Evolutionary conservation across 768 basidiomycete species (phyloP), one percentile per base, ranked within the genome.

Genomic region (Roridomyces roridus): DNA sequence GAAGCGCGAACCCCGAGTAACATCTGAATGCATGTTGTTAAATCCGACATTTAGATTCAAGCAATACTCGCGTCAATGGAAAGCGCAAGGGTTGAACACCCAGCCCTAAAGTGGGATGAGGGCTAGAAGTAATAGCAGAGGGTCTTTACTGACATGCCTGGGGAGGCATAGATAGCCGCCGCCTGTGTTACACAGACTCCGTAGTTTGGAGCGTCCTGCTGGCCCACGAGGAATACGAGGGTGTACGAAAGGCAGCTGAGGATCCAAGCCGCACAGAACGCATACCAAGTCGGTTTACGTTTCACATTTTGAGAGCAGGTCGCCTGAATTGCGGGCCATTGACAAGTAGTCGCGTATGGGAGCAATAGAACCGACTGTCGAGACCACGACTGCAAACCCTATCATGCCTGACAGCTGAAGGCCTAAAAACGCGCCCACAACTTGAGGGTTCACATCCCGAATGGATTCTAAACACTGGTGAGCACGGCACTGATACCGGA

Each of bases 211-310:
- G 65, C 63, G 40, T 59, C 55, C 57, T 71, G 69, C 51, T 75
- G 70, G 7, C 72, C 72, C 41, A 69, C 60, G 46, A 73, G 52
- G 52, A 69, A 65, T 26, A 71, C 61, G 29, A 74, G 60, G n/a
- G 68, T 68, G 41, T 73, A 75, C 12, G 68, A 72, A 20, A 69
- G 31, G 23, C 60, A 60, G 4, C 70, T 72, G 31, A 72, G 15
- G 28, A 72, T 68, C 72, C 72, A 75, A 20, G 68, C 67, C 6
- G 51, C 37, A 25, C 63, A 60, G 53, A 75, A 74, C 49, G 67
- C 70, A 52, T 72, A 72, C 72, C 70, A 75, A 1, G 72, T 72
- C n/a, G 68, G 51, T 53, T 68, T 67, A 43, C 71, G 67, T 35
- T 70, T 70, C 48, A 74, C 65, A 11, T 44, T 47, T n/a, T 46